Evolutionary conservation across 2,329 filamentous ascomycete species (phyloP).

Genomic region (Onygena corvina): DNA sequence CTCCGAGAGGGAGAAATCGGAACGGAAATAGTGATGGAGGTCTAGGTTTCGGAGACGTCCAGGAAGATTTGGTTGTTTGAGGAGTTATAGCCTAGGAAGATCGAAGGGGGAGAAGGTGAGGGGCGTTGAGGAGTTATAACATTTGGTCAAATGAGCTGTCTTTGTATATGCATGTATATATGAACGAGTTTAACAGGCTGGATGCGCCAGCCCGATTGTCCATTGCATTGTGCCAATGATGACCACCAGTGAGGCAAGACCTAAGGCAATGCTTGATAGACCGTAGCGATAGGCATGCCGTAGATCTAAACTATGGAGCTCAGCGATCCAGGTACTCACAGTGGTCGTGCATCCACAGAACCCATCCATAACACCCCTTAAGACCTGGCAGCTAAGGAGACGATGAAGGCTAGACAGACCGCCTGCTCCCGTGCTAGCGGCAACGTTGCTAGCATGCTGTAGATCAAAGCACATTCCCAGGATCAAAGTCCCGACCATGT

Average conservation of each 20-base stretch:
- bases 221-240: slow-evolving; percentile 48
- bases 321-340: slow-evolving; percentile 54
- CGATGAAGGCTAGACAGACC: slow-evolving; percentile 19
- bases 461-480: slow-evolving; percentile 68
- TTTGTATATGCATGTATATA: slow-evolving; percentile 1
- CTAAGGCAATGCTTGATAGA: slow-evolving; percentile 36
- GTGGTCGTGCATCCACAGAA: slow-evolving; percentile 57
- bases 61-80: slow-evolving; percentile 14
- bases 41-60: slow-evolving; percentile 12
- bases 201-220: slow-evolving; percentile 32
- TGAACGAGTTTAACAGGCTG: slow-evolving; percentile 24
- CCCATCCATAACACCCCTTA: slow-evolving; percentile 55
- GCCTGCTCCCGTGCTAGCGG: slow-evolving; percentile 27
- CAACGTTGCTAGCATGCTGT: slow-evolving; percentile 48
- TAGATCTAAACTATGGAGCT: slow-evolving; percentile 44
- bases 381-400: slow-evolving; percentile 50
- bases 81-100: neutral
- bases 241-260: slow-evolving; percentile 39
- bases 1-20: slow-evolving; percentile 5
- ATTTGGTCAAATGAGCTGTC: neutral
- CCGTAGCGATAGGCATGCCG: slow-evolving; percentile 53
- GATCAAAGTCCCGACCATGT: slow-evolving; percentile 63
- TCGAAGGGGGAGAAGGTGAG: neutral
- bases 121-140: neutral
- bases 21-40: slow-evolving; percentile 12